Base-by-base conservation (phyloP, 169 alveolate species). In the Cryptosporidium sp. region DNA sequence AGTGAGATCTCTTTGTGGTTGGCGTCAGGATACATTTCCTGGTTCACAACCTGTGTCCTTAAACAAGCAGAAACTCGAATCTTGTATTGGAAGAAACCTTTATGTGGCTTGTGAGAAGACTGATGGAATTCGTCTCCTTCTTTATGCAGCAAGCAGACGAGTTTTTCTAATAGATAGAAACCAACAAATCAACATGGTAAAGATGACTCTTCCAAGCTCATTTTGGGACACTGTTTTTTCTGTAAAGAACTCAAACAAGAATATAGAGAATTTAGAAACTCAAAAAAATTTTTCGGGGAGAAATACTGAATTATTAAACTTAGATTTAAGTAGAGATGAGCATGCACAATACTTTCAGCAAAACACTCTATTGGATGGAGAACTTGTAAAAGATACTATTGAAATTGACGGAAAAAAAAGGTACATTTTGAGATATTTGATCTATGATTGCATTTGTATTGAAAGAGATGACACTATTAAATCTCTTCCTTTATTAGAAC, bases 91-190 rank as follows among this genome's bases (percentile, higher is more conserved):
- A 16, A 86, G 50, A 26, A 70, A 52, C 55, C 96, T 94, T 39
- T 96, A 96, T 85, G 96, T 96, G 37, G 98, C 96, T 4, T 96
- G 98, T 70, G 98, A 96, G 85, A 96, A 96, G 84, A 94, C 97
- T 7, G 98, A 96, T 84, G 98, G 98, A 23, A 92, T 95, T 12
- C 80, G 98, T n/a, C 94, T 94, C 18, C 93, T 96, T 29, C 92
- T 95, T 23, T 93, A 93, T 84, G 96, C 96, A 21, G 97, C 97
- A 0, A 92, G 96, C 1, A 93, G 95, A 55, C 92, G 95, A 9
- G 91, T 96, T 23, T 96, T 94, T 70, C 92, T 96, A 69, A 94
- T 96, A 55, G 98, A 95, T 45, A 92, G 98, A 26, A 93, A 94
- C 70, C 97, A 96, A 67, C 95, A 93, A 71, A 95, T 95, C 1